phyloP scores from a whole-genome alignment of 176 grass and related monocot genomes.

The Zea luxurians region DNA sequence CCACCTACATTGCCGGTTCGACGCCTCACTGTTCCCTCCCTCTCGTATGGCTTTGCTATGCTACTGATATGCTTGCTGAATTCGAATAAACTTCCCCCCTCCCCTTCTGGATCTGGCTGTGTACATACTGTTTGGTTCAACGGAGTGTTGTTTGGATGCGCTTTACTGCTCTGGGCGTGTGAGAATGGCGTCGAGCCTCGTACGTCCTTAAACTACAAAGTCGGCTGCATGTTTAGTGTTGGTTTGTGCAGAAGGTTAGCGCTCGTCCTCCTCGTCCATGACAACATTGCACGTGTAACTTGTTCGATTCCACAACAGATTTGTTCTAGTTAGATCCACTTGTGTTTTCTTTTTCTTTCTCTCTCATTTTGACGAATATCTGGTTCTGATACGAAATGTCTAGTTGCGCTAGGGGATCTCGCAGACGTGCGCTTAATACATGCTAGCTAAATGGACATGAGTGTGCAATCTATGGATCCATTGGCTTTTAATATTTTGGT shows the following conservation, averaged over 20 bases:
- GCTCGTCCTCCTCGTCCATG: not conserved
- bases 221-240: constrained; percentile 13
- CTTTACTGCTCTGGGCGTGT: not conserved
- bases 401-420: constrained; percentile 8
- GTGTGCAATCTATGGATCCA: not conserved
- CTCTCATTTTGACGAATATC: too few species aligned
- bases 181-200: not conserved
- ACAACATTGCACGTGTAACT: not conserved
- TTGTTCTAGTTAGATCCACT: not conserved
- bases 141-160: not conserved
- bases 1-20: constrained; percentile 78
- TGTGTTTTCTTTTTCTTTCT: not conserved
- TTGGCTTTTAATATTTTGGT: not conserved
- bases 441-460: not conserved
- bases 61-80: not conserved
- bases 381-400: not conserved
- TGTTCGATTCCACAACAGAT: not conserved
- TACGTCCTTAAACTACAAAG: not conserved
- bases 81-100: not conserved
- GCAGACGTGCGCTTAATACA: not conserved
- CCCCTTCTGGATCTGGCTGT: not conserved
- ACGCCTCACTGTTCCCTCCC: not conserved
- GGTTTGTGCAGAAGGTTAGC: not conserved
- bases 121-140: not conserved
- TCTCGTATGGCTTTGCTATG: not conserved